Evolutionary conservation across 495 filamentous ascomycete genomes (phyloP).

Genomic region (Cudoniella acicularis): DNA sequence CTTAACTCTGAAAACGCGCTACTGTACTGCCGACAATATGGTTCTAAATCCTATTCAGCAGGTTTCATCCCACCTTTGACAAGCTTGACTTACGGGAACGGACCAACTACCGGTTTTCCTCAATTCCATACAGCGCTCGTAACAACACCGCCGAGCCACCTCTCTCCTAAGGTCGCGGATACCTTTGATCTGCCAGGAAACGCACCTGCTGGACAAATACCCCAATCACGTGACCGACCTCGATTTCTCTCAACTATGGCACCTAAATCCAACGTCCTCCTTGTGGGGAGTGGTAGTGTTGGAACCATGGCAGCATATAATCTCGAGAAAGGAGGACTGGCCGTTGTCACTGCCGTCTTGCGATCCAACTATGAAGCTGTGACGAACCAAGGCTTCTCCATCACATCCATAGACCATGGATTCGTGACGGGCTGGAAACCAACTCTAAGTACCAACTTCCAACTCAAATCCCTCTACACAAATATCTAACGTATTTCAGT

Average conservation of each 20-base stretch:
- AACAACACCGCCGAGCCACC: not conserved
- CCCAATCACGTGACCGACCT: slow-evolving; percentile 13
- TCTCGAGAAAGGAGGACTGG: slow-evolving; percentile 30
- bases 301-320: slow-evolving; percentile 35
- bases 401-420: slow-evolving; percentile 33
- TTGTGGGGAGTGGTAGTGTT: slow-evolving; percentile 35
- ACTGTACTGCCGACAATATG: no score
- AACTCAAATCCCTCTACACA: not conserved
- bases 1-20: no score
- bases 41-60: no score
- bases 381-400: slow-evolving; percentile 24
- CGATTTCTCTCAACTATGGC: slow-evolving; percentile 2
- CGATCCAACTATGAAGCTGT: slow-evolving; percentile 32
- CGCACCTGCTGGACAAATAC: not conserved
- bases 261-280: slow-evolving; percentile 24
- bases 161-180: not conserved
- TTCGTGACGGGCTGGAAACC: slow-evolving; percentile 29
- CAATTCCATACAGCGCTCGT: not conserved
- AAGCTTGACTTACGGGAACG: not conserved
- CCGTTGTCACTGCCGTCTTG: slow-evolving; percentile 31
- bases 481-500: slow-evolving; percentile 23
- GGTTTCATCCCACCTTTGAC: slow-evolving; percentile 5
- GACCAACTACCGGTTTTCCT: no score
- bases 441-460: slow-evolving; percentile 5
- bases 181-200: not conserved